Percentiles rank a stretch among this genome's conserved stretches.
phyloP scores from a whole-genome alignment of 495 filamentous ascomycete species.

The Podospora tetraspora region DNA sequence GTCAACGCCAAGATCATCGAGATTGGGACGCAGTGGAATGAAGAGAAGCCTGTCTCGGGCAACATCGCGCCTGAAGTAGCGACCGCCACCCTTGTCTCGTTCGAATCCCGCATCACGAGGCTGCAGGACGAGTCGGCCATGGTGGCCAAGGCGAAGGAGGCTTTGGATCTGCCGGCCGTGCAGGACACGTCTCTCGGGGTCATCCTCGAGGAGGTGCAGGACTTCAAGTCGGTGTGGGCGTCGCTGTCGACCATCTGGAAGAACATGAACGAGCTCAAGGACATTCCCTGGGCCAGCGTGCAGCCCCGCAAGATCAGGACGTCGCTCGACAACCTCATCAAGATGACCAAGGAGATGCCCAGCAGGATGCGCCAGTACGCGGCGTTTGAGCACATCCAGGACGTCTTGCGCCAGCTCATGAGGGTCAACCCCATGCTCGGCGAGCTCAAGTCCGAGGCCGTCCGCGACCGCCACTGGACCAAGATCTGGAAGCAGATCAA shows the following conservation, averaged over 20 bases:
- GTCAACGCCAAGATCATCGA: conserved; percentile 81
- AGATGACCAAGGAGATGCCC: conserved; percentile 99
- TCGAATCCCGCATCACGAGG: conserved; percentile 73
- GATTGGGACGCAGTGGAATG: conserved; percentile 78
- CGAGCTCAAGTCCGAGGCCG: conserved; percentile 94
- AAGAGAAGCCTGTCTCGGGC: conserved; percentile 93
- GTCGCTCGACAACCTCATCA: conserved; percentile 83
- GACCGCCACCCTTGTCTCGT: conserved; percentile 68
- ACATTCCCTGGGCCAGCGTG: conserved; percentile 86
- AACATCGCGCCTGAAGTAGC: conserved; percentile 85
- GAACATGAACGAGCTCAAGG: conserved; percentile 86
- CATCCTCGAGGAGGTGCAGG: conserved; percentile 92
- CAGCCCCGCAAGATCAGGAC: conserved; percentile 86
- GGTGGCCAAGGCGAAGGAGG: conserved; percentile 94
- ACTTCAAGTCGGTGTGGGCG: conserved; percentile 98
- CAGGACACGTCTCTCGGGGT: conserved; percentile 69
- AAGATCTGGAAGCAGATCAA: conserved; percentile 95
- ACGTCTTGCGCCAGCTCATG: conserved; percentile 75
- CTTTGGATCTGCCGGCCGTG: conserved; percentile 77
- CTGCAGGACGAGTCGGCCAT: conserved; percentile 84
- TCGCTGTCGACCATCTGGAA: conserved; percentile 94
- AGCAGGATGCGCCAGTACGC: conserved; percentile 98
- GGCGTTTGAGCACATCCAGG: conserved; percentile 96
- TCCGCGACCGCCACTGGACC: conserved; percentile 92
- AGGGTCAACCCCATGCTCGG: conserved; percentile 83